Evolutionary conservation across 176 grass and related monocot genomes (phyloP).

Genomic region (Phoenix dactylifera): DNA sequence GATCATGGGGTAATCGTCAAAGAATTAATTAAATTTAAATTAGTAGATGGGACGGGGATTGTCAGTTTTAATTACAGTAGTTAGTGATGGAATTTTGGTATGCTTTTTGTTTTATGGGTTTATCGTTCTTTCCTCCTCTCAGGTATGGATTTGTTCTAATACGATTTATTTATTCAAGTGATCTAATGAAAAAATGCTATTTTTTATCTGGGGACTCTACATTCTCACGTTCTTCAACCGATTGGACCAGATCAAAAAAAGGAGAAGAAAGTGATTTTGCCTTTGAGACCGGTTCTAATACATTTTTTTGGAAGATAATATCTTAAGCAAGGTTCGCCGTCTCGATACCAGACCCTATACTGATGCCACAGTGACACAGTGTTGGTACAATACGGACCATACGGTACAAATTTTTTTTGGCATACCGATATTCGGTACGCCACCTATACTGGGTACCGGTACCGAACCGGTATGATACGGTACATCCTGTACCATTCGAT

Average conservation of each 20-base stretch:
- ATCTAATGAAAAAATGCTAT: neutral
- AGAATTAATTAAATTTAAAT: constrained; percentile 5
- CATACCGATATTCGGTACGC: too few species aligned
- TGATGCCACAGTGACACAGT: too few species aligned
- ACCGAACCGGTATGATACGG: too few species aligned
- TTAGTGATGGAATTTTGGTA: neutral
- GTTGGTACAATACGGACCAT: too few species aligned
- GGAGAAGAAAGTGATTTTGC: constrained; percentile 55
- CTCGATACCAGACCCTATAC: too few species aligned
- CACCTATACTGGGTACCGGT: too few species aligned
- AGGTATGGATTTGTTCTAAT: neutral
- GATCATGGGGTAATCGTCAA: constrained; percentile 36
- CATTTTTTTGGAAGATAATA: neutral
- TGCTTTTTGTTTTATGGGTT: constrained; percentile 1
- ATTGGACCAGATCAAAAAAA: constrained; percentile 72
- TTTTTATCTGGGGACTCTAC: constrained; percentile 43
- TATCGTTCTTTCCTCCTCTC: constrained; percentile 3
- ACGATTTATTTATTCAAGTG: neutral
- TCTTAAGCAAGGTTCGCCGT: too few species aligned
- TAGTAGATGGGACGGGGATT: too few species aligned
- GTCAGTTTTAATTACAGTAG: too few species aligned
- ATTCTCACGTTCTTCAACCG: constrained; percentile 62
- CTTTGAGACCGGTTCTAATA: neutral
- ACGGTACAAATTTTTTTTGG: too few species aligned
- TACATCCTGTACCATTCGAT: too few species aligned